Evolutionary conservation across 164 flowering plant species (phyloP), one percentile per base, ranked within the genome.

Genomic region (Macadamia integrifolia): DNA sequence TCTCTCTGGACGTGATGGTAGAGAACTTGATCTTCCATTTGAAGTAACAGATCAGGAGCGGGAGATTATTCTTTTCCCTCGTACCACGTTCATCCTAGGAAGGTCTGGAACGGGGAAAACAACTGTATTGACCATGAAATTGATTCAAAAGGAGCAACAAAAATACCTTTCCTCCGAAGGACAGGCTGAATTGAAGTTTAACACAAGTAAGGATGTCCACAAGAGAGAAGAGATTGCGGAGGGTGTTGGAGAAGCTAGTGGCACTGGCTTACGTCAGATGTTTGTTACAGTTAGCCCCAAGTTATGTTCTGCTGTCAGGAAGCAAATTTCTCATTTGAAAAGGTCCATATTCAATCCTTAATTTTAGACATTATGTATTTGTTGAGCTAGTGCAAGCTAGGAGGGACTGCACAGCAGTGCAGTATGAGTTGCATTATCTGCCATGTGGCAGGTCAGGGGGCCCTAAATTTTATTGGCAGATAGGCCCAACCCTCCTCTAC

Each of bases 51-150:
- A 88, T 65, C 77, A 83, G 60, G 86, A 92, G 66, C 40, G 46
- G 57, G 87, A 90, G 68, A 84, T 90, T 28, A 87, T 92, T 61
- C 66, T 66, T 12, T 86, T 70, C 46, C 78, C 68, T 8, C 72
- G 67, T 66, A 92, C 87, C 69, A 69, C 83, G 28, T 92, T 92
- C 63, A 79, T 92, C 28, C 72, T 90, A 30, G 97, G 97, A 59
- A 76, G 97, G 58, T 92, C 97, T 0, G 96, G 97, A 7, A 92
- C 97, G 1, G 98, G 98, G 53, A 92, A 92, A 70, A 92, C 98
- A 1, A 88, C 94, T 55, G 83, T 90, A 29, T 71, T 90, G 55
- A 90, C 92, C 0, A 86, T 83, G 90, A 92, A 88, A 68, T 66
- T 92, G 52, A 75, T 77, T 70, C 80, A 76, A 59, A 89, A 73